These are phyloP conservation scores for Jackrogersella minutella DNA, from an alignment of 495 filamentous ascomycete species.

Conservation along the genomic window DNA sequence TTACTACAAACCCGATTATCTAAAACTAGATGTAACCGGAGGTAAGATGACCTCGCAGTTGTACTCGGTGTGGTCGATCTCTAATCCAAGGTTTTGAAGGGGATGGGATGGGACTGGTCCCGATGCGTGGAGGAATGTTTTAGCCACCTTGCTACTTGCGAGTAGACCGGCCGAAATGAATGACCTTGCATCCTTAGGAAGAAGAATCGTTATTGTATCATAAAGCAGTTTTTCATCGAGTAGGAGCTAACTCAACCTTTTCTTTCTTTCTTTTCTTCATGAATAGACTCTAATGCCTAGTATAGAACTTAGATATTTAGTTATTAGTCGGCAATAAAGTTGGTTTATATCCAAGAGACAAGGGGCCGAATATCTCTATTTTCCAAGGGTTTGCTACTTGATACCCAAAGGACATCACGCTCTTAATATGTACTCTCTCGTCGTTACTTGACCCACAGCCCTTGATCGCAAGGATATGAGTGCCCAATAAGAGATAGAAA, in stretches of 20 bases:
- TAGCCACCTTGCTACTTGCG: conserved; percentile 14
- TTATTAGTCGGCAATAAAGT: not conserved
- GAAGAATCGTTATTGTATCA: not conserved
- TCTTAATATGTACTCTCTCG: not conserved
- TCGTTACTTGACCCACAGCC: conserved; percentile 2
- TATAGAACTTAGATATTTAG: not conserved
- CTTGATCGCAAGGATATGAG: conserved; percentile 10
- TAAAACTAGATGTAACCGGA: conserved; percentile 13
- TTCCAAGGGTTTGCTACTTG: conserved; percentile 1
- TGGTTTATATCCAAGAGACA: not conserved
- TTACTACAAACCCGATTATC: not conserved
- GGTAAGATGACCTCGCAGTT: not conserved
- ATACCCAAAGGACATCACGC: conserved; percentile 8
- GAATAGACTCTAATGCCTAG: conserved; percentile 2
- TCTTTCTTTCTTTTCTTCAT: too few relatives aligned
- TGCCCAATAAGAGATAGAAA: conserved; percentile 18
- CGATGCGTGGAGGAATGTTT: conserved; percentile 26
- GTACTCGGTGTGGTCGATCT: conserved; percentile 19
- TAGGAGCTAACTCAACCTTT: not conserved
- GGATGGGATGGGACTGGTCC: not conserved
- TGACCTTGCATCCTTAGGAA: conserved; percentile 5
- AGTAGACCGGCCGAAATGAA: conserved; percentile 14
- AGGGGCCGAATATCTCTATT: not conserved
- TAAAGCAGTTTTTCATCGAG: not conserved
- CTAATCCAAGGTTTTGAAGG: conserved; percentile 18